Base-by-base conservation (phyloP, 345 rosid genomes). In the Passiflora organensis region DNA sequence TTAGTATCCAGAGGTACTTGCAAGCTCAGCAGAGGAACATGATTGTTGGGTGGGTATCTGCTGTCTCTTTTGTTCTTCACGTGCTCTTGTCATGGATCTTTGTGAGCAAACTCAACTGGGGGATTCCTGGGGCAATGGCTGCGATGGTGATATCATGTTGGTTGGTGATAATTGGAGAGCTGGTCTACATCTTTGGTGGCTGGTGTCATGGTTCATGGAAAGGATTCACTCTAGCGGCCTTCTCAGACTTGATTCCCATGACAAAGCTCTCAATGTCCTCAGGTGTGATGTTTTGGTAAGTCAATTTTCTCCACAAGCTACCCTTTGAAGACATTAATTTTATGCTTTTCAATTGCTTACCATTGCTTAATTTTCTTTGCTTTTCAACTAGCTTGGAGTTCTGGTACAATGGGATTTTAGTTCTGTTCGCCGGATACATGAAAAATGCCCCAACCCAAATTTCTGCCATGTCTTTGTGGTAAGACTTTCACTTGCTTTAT, bases 391-490 rank as follows among this genome's bases (percentile, higher is more conserved):
- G 97, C 76, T 81, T 89, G 48, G 95, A 86, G 76, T 49, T 84
- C 1, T 89, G 97, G 97, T 89, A 86, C 75, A 46, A 55, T 70
- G 72, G 88, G 9, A 44, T 89, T 32, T 68, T 89, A 5, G 82
- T 89, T 19, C 63, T 89, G n/a, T 28, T 86, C 41, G 87, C 95
- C 13, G 95, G 95, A 57, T 82, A 89, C 64, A 61, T 86, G 82
- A 25, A 65, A 36, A 70, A 82, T 72, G 97, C 95, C 0, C 58
- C 72, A 0, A 32, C 73, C 34, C 72, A 78, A 20, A 82, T 91
- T 52, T 75, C 90, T 45, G 96, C 97, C 9, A 83, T 91, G 72
- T 82, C 97, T 50, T 79, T 90, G 56, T 90, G 97, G 97, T 90
- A 80, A 64, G 68, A 10, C 43, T 14, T 39, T 39, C 2, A 14